Percentiles rank a stretch among this genome's conserved stretches.
phyloP scores from a whole-genome alignment of 1,284 basidiomycete species.

The Irpex rosettiformis region DNA sequence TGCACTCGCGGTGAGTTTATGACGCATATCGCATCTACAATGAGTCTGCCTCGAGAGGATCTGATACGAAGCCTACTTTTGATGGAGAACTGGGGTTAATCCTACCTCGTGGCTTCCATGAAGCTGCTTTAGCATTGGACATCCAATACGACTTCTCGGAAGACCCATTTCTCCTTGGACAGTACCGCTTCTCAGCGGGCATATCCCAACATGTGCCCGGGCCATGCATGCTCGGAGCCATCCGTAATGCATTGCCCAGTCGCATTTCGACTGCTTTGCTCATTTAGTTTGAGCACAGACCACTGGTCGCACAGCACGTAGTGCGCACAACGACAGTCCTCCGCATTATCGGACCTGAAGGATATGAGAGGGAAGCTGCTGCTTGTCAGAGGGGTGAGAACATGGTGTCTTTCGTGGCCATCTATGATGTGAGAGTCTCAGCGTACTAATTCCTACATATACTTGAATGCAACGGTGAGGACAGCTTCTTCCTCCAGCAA shows the following conservation, averaged over 20 bases:
- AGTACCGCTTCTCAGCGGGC: background rate
- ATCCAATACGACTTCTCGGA: constrained; percentile 4
- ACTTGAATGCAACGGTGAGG: background rate
- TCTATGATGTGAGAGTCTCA: background rate
- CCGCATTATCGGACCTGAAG: background rate
- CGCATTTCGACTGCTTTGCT: background rate
- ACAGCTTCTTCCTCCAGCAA: background rate
- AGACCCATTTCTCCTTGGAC: background rate
- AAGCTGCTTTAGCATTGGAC: constrained; percentile 10
- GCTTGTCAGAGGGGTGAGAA: background rate
- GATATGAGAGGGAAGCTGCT: background rate
- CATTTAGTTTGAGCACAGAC: background rate
- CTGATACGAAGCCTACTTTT: constrained; percentile 3
- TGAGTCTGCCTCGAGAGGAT: constrained; percentile 1
- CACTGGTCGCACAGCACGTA: no score
- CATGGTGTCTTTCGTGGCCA: background rate
- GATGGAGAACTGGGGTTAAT: constrained; percentile 11
- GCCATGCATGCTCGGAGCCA: background rate
- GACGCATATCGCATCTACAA: constrained; percentile 1
- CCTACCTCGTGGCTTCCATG: constrained; percentile 3
- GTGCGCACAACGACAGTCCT: background rate
- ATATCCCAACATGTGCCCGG: constrained; percentile 1
- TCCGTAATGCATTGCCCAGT: background rate
- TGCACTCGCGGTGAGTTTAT: constrained; percentile 2
- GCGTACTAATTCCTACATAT: background rate